Conservation (phyloP, 495 filamentous ascomycete genomes). For the Xylaria castorea region DNA sequence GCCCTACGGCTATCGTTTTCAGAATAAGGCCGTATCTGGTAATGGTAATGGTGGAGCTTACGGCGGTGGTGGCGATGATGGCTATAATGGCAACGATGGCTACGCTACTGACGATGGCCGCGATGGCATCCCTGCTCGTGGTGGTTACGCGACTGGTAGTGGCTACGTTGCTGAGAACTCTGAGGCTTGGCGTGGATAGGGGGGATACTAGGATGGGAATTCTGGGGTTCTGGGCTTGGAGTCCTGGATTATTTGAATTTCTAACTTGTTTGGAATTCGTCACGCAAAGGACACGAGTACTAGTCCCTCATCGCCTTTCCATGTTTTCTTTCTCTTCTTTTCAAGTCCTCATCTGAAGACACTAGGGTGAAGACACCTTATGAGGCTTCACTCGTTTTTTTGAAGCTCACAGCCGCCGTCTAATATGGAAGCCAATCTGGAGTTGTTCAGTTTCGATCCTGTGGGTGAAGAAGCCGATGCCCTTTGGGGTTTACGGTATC, state of each 20-base stretch:
- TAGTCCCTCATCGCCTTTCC: background rate
- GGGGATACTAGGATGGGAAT: background rate
- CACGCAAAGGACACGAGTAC: background rate
- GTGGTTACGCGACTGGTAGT: background rate
- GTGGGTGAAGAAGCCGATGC: too few relatives aligned
- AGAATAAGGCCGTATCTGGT: background rate
- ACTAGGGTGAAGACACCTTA: background rate
- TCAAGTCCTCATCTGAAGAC: background rate
- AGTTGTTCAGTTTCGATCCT: background rate
- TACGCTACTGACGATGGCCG: background rate
- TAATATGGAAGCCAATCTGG: background rate
- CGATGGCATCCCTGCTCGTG: background rate
- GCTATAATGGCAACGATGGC: background rate
- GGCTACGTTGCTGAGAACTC: background rate
- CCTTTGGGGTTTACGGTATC: background rate
- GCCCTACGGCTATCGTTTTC: background rate
- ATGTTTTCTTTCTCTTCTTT: background rate
- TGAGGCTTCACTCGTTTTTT: background rate
- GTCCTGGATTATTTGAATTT: background rate
- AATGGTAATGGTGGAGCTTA: background rate
- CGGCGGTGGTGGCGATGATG: background rate
- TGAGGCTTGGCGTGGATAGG: background rate
- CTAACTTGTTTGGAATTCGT: background rate
- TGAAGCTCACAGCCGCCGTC: background rate
- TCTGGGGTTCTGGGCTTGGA: background rate